A percentile compares a stretch with the other conserved stretches of the same genome.
Conservation (phyloP, 2,329 filamentous ascomycete genomes). For the Ilyonectria sp. region DNA sequence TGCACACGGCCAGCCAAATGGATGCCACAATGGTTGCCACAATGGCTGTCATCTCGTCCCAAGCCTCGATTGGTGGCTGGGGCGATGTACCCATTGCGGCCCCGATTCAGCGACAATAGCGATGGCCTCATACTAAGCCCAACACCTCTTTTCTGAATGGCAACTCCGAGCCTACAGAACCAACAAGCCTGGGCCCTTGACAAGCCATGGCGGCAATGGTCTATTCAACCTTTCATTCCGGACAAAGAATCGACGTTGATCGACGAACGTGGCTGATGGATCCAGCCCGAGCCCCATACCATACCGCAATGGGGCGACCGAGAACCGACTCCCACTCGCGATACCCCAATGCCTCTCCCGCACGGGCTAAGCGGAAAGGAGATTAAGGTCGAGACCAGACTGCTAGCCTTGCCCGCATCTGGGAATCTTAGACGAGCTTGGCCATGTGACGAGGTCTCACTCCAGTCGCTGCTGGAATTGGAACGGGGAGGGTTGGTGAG, state of each 20-base stretch:
- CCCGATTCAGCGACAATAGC: constrained; percentile 3
- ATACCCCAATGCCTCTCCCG: constrained; percentile 41
- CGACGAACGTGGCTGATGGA: neutral
- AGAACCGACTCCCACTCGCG: constrained; percentile 10
- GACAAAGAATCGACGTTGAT: constrained; percentile 19
- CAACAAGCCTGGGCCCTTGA: constrained; percentile 1
- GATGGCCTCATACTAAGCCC: constrained; percentile 9
- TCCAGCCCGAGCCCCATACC: constrained; percentile 10
- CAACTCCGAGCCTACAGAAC: neutral
- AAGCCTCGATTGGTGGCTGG: constrained; percentile 8
- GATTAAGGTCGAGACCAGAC: constrained; percentile 39
- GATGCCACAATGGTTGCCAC: neutral
- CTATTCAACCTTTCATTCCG: constrained; percentile 13
- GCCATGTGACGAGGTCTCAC: constrained; percentile 45
- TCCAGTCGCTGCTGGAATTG: constrained; percentile 13
- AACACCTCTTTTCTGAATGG: neutral
- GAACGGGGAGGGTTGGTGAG: neutral
- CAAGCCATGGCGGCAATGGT: neutral
- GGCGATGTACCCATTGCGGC: constrained; percentile 6
- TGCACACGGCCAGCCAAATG: neutral
- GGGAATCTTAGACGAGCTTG: constrained; percentile 47
- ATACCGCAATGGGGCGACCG: constrained; percentile 1
- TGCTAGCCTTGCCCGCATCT: constrained; percentile 40
- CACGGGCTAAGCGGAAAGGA: constrained; percentile 38
- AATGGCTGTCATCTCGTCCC: constrained; percentile 11